Evolutionary conservation across 2,329 filamentous ascomycete species (phyloP), one percentile per base, ranked within the genome.

Genomic region (Amesomyces nigricolor): DNA sequence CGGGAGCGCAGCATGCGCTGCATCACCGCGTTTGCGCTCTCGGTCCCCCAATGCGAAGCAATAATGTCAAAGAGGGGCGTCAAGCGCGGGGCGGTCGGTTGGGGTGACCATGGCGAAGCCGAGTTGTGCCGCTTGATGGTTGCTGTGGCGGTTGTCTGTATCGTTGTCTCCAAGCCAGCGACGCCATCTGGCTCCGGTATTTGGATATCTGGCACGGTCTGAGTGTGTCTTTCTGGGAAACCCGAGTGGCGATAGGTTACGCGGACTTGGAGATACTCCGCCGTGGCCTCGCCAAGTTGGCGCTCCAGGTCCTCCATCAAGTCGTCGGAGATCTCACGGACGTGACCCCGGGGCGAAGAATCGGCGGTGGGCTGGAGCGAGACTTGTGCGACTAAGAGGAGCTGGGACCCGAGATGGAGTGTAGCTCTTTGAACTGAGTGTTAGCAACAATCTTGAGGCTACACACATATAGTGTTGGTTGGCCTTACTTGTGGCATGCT

Each of bases 261-360:
- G 17, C 71, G 71, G 14, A 85, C 70, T 3, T 73, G 73, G 48
- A 85, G 67, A 59, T 81, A 85, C 35, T 76, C 72, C 14, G 72
- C 72, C 17, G 66, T 66, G 3, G 71, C 70, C 51, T 73, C 71
- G 30, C 81, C 80, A 2, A 86, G 74, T 53, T 83, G 75, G 30
- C 72, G 69, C 62, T 85, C 80, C 10, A 86, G 71, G 54, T 84
- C 79, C 22, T 79, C 74, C 14, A 86, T 81, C 32, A 85, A 69
- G 40, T 79, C 73, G 11, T 84, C 79, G 0, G 81, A 77, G 39
- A 70, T 74, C 46, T 74, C 71, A 32, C 69, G 68, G 8, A 63
- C 32, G 51, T 73, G 68, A 8, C 29, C 45, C 22, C 30, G 48
- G 51, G 53, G 5, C 52, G 39, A 8, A 42, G 57, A 52, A 47